These are phyloP conservation scores for Penicillium janthinellum DNA, from an alignment of 2,329 filamentous ascomycete genomes.

Conservation along the genomic window DNA sequence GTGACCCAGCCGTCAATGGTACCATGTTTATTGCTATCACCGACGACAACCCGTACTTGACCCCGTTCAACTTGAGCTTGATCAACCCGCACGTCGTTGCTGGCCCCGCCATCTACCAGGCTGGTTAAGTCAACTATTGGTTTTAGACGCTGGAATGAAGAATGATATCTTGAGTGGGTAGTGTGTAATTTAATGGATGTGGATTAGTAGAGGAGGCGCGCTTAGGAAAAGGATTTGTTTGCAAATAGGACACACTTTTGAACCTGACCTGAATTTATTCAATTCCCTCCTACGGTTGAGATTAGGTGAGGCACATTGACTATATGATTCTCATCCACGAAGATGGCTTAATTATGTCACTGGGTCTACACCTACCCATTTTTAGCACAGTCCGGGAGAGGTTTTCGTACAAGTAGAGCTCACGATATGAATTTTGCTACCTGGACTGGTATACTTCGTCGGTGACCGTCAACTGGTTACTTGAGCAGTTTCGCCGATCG, in stretches of 20 bases:
- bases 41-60: slow-evolving; percentile 67
- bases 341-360: too few species aligned
- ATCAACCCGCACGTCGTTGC: slow-evolving; percentile 78
- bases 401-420: neutral
- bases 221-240: neutral
- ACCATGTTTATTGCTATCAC: slow-evolving; percentile 81
- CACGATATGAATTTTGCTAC: neutral
- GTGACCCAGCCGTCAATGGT: slow-evolving; percentile 71
- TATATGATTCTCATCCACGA: too few species aligned
- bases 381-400: neutral
- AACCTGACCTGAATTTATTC: too few species aligned
- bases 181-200: neutral
- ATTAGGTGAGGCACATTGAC: too few species aligned
- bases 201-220: neutral
- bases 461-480: neutral
- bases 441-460: neutral
- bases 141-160: neutral
- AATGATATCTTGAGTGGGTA: too few species aligned
- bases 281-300: too few species aligned
- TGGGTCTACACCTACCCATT: too few species aligned
- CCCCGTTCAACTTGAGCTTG: slow-evolving; percentile 73
- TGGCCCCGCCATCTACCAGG: slow-evolving; percentile 71
- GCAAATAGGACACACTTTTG: too few species aligned
- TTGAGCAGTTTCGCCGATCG: neutral
- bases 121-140: slow-evolving; percentile 58